Conservation (phyloP, 768 basidiomycete genomes). For the Amanita muscaria region DNA sequence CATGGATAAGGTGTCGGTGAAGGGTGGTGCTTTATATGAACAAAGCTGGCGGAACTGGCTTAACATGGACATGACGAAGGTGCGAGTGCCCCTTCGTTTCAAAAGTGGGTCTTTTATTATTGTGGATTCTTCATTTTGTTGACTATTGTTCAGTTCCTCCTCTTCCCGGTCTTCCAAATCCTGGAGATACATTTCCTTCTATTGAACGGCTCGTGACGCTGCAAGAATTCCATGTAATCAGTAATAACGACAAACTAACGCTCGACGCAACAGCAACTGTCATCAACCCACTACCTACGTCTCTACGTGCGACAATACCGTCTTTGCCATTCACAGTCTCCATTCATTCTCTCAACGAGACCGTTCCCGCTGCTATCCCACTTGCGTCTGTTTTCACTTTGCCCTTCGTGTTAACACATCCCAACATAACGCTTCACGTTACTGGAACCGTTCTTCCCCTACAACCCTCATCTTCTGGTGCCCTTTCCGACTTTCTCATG, state of each 20-base stretch:
- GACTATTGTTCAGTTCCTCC: slow-evolving; percentile 40
- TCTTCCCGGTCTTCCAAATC: slow-evolving; percentile 57
- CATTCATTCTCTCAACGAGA: slow-evolving; percentile 26
- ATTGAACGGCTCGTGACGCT: slow-evolving; percentile 54
- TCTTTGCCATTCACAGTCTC: slow-evolving; percentile 55
- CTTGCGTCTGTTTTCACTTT: slow-evolving; percentile 47
- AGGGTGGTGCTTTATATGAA: slow-evolving; percentile 38
- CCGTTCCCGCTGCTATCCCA: slow-evolving; percentile 22
- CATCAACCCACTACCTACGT: slow-evolving; percentile 46
- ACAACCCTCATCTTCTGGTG: slow-evolving; percentile 24
- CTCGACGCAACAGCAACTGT: slow-evolving; percentile 48
- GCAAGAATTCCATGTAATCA: slow-evolving; percentile 40
- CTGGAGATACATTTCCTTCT: slow-evolving; percentile 45
- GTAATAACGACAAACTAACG: slow-evolving; percentile 23
- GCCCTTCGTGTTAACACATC: slow-evolving; percentile 54
- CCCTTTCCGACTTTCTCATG: slow-evolving; percentile 54
- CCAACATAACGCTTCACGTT: slow-evolving; percentile 55
- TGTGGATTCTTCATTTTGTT: slow-evolving; percentile 7
- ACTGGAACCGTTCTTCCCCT: slow-evolving; percentile 52
- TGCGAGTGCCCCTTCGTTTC: slow-evolving; percentile 39
- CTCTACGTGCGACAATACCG: slow-evolving; percentile 43
- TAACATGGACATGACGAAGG: slow-evolving; percentile 32
- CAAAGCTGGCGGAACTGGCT: slow-evolving; percentile 40
- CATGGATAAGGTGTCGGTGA: slow-evolving; percentile 35
- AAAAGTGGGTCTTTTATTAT: slow-evolving; percentile 35